Percentiles rank a stretch among this genome's conserved stretches.
Conservation (phyloP, 805 yeast genomes). For the Candida gorgasii region DNA sequence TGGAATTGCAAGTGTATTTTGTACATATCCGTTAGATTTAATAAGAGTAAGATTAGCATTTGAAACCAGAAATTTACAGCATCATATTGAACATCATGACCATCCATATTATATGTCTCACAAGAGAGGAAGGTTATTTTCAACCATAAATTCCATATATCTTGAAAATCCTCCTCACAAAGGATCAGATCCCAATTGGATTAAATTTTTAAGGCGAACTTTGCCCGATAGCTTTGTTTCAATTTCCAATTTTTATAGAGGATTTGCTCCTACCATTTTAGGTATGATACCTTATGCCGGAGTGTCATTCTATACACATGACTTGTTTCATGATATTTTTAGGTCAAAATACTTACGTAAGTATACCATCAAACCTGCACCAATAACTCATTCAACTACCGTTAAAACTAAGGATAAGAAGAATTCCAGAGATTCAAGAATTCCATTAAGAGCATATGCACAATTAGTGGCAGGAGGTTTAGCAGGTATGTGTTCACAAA, state of each 20-base stretch:
- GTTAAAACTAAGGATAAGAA: slow-evolving; percentile 22
- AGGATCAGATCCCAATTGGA: slow-evolving; percentile 37
- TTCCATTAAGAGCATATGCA: slow-evolving; percentile 86
- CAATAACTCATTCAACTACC: slow-evolving; percentile 10
- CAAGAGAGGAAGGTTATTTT: slow-evolving; percentile 31
- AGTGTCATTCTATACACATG: slow-evolving; percentile 94
- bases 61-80: slow-evolving; percentile 55
- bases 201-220: slow-evolving; percentile 32
- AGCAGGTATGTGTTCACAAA: slow-evolving; percentile 94
- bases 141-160: slow-evolving; percentile 33
- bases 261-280: slow-evolving; percentile 87
- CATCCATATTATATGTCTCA: slow-evolving; percentile 26
- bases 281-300: slow-evolving; percentile 99
- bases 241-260: slow-evolving; percentile 80
- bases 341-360: slow-evolving; percentile 57
- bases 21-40: slow-evolving; percentile 90
- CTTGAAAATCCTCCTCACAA: slow-evolving; percentile 38
- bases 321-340: slow-evolving; percentile 81
- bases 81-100: slow-evolving; percentile 19
- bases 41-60: slow-evolving; percentile 91
- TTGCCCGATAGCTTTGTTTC: slow-evolving; percentile 34
- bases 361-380: slow-evolving; percentile 44
- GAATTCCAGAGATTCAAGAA: slow-evolving; percentile 45
- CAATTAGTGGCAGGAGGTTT: slow-evolving; percentile 91
- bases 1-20: slow-evolving; percentile 82